Evolutionary conservation across 805 yeast species (phyloP).

Genomic region (Wickerhamomyces ciferrii): DNA sequence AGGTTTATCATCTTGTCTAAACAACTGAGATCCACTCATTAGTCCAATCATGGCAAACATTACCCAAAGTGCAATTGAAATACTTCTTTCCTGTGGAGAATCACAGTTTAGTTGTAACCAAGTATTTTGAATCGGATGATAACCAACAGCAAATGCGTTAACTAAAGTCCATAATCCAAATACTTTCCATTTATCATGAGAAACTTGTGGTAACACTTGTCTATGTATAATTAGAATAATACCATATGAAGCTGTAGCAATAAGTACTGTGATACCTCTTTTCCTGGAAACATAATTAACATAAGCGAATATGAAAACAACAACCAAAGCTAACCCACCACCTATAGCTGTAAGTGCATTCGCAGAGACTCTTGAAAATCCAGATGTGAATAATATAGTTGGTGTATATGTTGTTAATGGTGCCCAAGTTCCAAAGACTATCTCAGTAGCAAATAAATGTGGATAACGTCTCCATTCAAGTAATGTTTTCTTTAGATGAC

Average conservation of each 20-base stretch:
- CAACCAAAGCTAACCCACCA: not conserved
- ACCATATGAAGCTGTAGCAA: constrained; percentile 1
- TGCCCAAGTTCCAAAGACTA: constrained; percentile 4
- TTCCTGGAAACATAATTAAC: not conserved
- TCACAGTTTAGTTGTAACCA: constrained; percentile 3
- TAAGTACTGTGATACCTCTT: not conserved
- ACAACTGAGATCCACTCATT: constrained; percentile 2
- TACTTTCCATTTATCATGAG: not conserved
- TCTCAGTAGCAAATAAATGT: constrained; percentile 1
- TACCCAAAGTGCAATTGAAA: constrained; percentile 2
- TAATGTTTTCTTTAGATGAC: not conserved
- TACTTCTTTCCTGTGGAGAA: constrained; percentile 2
- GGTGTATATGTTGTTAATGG: constrained; percentile 3
- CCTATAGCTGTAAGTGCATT: constrained; percentile 3
- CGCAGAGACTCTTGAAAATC: constrained; percentile 2
- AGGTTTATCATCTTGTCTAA: constrained; percentile 2
- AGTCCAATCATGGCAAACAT: constrained; percentile 4
- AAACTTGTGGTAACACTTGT: not conserved
- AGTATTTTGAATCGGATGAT: constrained; percentile 2
- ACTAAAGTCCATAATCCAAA: not conserved
- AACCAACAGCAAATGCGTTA: constrained; percentile 4
- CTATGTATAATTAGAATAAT: not conserved
- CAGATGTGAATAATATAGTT: constrained; percentile 1
- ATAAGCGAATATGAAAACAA: not conserved
- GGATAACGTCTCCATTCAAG: constrained; percentile 1